A percentile compares a stretch with the other conserved stretches of the same genome.
Evolutionary conservation across 768 basidiomycete genomes (phyloP).

Genomic region (Phlebiopsis flavidoalba): DNA sequence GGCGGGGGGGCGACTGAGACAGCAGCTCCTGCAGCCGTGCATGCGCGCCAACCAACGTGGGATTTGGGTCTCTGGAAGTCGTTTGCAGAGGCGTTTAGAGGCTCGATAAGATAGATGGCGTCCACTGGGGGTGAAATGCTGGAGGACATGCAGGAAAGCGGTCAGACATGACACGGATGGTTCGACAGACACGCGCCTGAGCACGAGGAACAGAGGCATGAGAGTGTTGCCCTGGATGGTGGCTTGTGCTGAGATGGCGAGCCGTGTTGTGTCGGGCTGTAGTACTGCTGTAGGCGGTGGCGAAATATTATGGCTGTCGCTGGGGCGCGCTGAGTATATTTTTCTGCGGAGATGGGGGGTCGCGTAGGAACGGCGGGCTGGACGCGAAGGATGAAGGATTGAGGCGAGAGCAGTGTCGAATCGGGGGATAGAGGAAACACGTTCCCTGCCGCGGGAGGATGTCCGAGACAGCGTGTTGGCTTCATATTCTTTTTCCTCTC

Average conservation of each 20-base stretch:
- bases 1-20: neutral
- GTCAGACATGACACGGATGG: neutral
- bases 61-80: neutral
- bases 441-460: conserved; percentile 1
- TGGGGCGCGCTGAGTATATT: too few species aligned
- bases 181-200: neutral
- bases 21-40: neutral
- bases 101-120: neutral
- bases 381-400: neutral
- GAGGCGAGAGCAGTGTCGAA: neutral
- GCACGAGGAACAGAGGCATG: conserved; percentile 4
- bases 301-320: neutral
- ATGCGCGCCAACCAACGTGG: neutral
- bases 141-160: neutral
- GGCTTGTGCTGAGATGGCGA: neutral
- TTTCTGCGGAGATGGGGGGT: neutral
- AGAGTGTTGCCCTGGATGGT: neutral
- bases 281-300: neutral
- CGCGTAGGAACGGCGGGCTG: neutral
- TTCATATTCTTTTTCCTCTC: neutral
- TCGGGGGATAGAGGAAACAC: neutral
- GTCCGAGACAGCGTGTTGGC: neutral
- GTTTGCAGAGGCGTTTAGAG: neutral
- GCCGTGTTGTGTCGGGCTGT: neutral
- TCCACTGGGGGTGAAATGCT: neutral